These are phyloP conservation scores for Aspergillus brasiliensis DNA, from an alignment of 2,329 filamentous ascomycete species.

Conservation along the genomic window DNA sequence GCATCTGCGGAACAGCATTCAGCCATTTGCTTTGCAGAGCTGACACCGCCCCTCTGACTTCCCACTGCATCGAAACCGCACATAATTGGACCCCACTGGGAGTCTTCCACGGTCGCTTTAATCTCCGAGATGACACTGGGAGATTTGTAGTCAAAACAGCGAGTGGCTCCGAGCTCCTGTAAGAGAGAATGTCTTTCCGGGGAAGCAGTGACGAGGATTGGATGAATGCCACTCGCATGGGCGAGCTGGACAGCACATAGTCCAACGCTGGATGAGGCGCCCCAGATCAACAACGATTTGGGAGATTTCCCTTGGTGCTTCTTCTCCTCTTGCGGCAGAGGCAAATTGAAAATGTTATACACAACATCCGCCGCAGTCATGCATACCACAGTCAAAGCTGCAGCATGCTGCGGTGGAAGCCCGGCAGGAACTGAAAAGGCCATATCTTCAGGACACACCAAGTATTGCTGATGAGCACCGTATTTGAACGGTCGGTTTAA, in stretches of 20 bases:
- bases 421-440: not conserved
- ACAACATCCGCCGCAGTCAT: not conserved
- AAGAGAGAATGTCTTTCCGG: conserved; percentile 20
- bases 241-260: conserved; percentile 6
- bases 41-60: not conserved
- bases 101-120: not conserved
- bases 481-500: not conserved
- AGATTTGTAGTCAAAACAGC: conserved; percentile 10
- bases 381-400: not conserved
- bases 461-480: conserved; percentile 2
- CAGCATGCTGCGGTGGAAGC: not conserved
- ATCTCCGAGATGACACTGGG: conserved; percentile 8
- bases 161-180: conserved; percentile 5
- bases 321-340: not conserved
- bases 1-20: not conserved
- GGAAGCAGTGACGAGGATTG: conserved; percentile 31
- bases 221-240: conserved; percentile 7
- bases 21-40: not conserved
- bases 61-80: not conserved
- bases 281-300: conserved; percentile 2
- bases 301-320: not conserved
- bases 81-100: not conserved
- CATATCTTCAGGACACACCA: conserved; percentile 1
- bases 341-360: not conserved
- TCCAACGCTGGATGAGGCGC: conserved; percentile 5